phyloP scores from a whole-genome alignment of 2,329 filamentous ascomycete species.

The Hirsutella thompsonii region DNA sequence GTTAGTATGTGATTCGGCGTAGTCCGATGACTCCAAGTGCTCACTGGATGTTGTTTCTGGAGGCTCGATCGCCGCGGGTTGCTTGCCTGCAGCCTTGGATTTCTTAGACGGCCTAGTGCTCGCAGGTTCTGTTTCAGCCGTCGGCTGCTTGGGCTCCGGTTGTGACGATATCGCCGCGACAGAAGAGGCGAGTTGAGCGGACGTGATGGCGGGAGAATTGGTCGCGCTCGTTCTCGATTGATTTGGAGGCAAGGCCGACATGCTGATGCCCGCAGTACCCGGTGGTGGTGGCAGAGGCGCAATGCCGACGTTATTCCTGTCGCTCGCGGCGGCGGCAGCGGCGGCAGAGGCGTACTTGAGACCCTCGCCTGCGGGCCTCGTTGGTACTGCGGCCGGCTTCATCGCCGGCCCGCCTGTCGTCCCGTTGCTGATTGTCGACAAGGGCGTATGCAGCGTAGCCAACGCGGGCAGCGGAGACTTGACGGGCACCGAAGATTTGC shows the following conservation, averaged over 20 bases:
- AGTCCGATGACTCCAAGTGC: background rate
- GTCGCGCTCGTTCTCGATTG: constrained; percentile 42
- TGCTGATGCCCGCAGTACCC: constrained; percentile 33
- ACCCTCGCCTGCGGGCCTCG: constrained; percentile 74
- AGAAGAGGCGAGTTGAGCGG: constrained; percentile 29
- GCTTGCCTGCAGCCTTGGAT: constrained; percentile 31
- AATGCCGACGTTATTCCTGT: constrained; percentile 81
- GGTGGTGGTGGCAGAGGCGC: constrained; percentile 86
- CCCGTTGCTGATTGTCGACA: constrained; percentile 48
- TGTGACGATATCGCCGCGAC: constrained; percentile 12
- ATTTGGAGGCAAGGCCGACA: constrained; percentile 34
- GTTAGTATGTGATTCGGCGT: background rate
- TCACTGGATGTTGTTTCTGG: constrained; percentile 32
- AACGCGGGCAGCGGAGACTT: constrained; percentile 91
- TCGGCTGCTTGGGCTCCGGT: constrained; percentile 19
- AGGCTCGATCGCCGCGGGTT: constrained; percentile 25
- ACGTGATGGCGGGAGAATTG: constrained; percentile 37
- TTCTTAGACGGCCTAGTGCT: constrained; percentile 21
- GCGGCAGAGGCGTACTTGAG: constrained; percentile 96
- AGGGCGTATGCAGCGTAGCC: constrained; percentile 72
- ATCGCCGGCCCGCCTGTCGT: constrained; percentile 47
- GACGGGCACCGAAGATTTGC: constrained; percentile 76
- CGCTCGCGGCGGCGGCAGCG: constrained; percentile 80
- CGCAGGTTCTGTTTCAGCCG: constrained; percentile 12
- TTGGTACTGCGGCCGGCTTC: constrained; percentile 85